phyloP scores from a whole-genome alignment of 2,329 filamentous ascomycete species.

The Aspergillus eucalypticola region DNA sequence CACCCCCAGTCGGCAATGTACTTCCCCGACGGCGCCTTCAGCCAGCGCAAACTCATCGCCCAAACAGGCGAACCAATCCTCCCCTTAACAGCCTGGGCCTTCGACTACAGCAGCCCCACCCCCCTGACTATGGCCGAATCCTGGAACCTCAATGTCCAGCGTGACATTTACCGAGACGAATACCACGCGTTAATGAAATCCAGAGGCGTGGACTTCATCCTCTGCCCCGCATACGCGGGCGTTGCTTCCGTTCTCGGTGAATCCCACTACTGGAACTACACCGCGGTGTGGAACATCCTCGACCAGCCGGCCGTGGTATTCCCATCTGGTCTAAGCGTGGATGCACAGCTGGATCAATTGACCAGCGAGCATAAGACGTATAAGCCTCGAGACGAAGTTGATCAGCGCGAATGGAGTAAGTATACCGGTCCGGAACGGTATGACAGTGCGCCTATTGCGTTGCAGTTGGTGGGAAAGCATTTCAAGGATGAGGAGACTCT shows the following conservation, averaged over 20 bases:
- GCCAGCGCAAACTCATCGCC: constrained; percentile 35
- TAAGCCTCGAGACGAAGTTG: constrained; percentile 26
- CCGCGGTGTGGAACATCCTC: constrained; percentile 36
- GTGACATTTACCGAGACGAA: constrained; percentile 32
- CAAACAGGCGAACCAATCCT: constrained; percentile 49
- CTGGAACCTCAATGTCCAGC: constrained; percentile 30
- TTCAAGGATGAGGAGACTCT: constrained; percentile 56
- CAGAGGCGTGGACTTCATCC: constrained; percentile 34
- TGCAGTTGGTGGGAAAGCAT: constrained; percentile 54
- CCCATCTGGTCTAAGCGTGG: constrained; percentile 32
- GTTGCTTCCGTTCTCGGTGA: constrained; percentile 34
- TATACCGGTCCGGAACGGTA: constrained; percentile 34
- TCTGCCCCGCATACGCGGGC: constrained; percentile 31
- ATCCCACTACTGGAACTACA: constrained; percentile 40
- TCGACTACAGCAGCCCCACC: constrained; percentile 24
- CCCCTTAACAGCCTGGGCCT: constrained; percentile 46
- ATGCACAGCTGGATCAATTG: constrained; percentile 24
- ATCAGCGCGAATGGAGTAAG: constrained; percentile 36
- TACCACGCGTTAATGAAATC: constrained; percentile 35
- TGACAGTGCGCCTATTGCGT: constrained; percentile 49
- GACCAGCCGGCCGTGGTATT: constrained; percentile 33
- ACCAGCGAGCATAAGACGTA: constrained; percentile 20
- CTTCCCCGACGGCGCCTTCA: constrained; percentile 48
- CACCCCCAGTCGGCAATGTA: constrained; percentile 44
- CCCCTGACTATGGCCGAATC: constrained; percentile 30